phyloP scores from a whole-genome alignment of 805 yeast genomes.

The Brettanomyces nanus region DNA sequence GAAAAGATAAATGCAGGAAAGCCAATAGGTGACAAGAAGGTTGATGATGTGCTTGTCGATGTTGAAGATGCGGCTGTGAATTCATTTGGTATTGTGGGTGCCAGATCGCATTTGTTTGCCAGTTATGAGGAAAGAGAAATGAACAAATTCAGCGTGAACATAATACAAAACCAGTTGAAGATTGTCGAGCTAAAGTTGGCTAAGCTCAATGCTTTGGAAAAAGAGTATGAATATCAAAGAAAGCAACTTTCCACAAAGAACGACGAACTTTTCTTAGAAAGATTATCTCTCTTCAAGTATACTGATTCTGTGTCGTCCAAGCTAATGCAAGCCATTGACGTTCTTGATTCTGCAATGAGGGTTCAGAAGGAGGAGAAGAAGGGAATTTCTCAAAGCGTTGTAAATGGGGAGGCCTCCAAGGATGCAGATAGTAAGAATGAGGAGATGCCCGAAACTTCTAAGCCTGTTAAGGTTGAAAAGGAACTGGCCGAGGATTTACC shows the following conservation, averaged over 20 bases:
- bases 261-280: constrained; percentile 57
- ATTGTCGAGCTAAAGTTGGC: constrained; percentile 58
- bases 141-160: constrained; percentile 47
- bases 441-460: no score
- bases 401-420: not conserved
- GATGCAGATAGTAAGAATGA: no score
- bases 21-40: constrained; percentile 15
- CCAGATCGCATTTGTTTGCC: constrained; percentile 72
- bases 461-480: no score
- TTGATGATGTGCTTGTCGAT: constrained; percentile 11
- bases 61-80: constrained; percentile 55
- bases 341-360: constrained; percentile 6
- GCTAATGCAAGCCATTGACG: constrained; percentile 30
- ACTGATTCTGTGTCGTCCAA: constrained; percentile 44
- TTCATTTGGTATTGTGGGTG: constrained; percentile 72
- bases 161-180: constrained; percentile 54
- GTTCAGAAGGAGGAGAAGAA: constrained; percentile 1
- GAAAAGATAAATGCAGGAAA: constrained; percentile 31
- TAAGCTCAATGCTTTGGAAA: constrained; percentile 54
- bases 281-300: constrained; percentile 56
- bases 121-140: constrained; percentile 74
- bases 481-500: no score
- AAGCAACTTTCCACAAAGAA: constrained; percentile 53
- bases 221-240: constrained; percentile 56
- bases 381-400: not conserved